Conservation (phyloP, 768 basidiomycete species). For the Tulasnella sp. region DNA sequence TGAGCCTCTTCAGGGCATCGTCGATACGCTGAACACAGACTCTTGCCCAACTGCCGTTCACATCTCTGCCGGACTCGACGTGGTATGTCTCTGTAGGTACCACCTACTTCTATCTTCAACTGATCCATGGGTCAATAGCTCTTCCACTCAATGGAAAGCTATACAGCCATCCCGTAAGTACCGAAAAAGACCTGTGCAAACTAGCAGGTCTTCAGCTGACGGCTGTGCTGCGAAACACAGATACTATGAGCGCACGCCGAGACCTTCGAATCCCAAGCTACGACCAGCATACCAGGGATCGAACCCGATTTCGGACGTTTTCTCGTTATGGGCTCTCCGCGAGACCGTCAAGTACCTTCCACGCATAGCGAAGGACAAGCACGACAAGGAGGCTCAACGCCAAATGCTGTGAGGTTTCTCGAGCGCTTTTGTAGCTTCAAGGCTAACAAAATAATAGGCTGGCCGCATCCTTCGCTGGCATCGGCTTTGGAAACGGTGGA, state of each 20-base stretch:
- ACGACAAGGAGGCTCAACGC: conserved; percentile 70
- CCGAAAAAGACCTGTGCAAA: conserved; percentile 26
- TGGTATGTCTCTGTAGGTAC: conserved; percentile 25
- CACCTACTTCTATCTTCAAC: too few species aligned
- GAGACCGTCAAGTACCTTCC: conserved; percentile 85
- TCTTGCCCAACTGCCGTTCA: conserved; percentile 86
- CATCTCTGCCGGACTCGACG: conserved; percentile 90
- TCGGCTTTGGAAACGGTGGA: conserved; percentile 90
- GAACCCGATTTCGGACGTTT: conserved; percentile 92
- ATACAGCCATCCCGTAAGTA: conserved; percentile 81
- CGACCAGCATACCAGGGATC: conserved; percentile 90
- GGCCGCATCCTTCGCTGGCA: conserved; percentile 89
- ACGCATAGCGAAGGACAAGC: conserved; percentile 63
- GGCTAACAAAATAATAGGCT: conserved; percentile 36
- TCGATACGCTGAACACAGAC: conserved; percentile 83
- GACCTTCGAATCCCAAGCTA: conserved; percentile 80
- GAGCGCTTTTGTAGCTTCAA: neutral
- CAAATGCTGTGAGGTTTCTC: conserved; percentile 69
- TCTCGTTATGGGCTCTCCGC: conserved; percentile 81
- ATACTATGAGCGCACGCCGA: conserved; percentile 82
- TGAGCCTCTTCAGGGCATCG: conserved; percentile 38
- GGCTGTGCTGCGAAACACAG: conserved; percentile 26
- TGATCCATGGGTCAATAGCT: conserved; percentile 25
- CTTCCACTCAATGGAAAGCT: conserved; percentile 93
- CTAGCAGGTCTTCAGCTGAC: neutral